Conservation (phyloP, 345 rosid species). For the Populus alba region DNA sequence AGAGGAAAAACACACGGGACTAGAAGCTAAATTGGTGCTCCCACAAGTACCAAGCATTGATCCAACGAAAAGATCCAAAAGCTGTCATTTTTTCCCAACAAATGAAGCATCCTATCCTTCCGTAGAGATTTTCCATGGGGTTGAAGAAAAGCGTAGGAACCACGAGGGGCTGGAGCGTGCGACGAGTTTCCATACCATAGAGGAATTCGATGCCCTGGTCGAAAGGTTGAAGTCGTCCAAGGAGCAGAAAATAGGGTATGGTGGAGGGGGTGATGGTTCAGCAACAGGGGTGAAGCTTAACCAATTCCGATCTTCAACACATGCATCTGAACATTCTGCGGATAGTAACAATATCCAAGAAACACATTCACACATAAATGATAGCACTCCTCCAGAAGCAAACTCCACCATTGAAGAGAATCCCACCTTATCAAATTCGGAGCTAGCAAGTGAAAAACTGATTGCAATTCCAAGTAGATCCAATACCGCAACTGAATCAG, state of each 20-base stretch:
- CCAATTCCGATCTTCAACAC: neutral
- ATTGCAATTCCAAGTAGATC: neutral
- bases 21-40: neutral
- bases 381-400: conserved; percentile 10
- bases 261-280: neutral
- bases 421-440: neutral
- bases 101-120: neutral
- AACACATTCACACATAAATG: neutral
- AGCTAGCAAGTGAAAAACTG: neutral
- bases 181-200: conserved; percentile 39
- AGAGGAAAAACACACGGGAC: neutral
- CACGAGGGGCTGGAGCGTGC: neutral
- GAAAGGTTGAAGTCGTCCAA: conserved; percentile 14
- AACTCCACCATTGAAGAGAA: neutral
- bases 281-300: neutral
- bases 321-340: no score
- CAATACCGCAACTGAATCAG: neutral
- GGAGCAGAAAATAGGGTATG: neutral
- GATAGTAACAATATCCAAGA: no score
- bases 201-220: conserved; percentile 37
- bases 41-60: conserved; percentile 9
- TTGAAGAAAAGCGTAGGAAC: no score
- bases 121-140: conserved; percentile 4
- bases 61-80: conserved; percentile 22
- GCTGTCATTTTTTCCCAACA: conserved; percentile 24